These are phyloP conservation scores for Lentinula raphanica DNA, from an alignment of 768 basidiomycete genomes.

Conservation along the genomic window DNA sequence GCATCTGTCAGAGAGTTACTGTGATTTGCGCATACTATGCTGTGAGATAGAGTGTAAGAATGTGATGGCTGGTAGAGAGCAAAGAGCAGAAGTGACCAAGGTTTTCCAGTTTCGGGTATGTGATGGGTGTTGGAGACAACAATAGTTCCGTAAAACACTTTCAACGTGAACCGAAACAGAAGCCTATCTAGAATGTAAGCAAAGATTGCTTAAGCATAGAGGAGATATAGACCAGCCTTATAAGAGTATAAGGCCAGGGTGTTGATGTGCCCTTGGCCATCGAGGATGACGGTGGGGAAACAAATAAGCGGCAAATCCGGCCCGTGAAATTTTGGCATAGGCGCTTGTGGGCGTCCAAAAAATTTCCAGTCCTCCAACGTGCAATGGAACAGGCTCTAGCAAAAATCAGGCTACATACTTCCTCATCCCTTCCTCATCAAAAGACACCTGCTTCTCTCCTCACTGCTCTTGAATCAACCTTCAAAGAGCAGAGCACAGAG, in stretches of 20 bases:
- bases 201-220: conserved; percentile 7
- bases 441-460: conserved; percentile 85
- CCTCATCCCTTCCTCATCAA: conserved; percentile 80
- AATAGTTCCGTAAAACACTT: conserved; percentile 87
- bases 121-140: conserved; percentile 74
- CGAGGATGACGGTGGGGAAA: neutral
- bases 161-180: conserved; percentile 77
- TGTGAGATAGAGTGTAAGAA: conserved; percentile 22
- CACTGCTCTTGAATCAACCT: conserved; percentile 76
- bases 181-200: conserved; percentile 33
- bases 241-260: conserved; percentile 62
- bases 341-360: neutral
- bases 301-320: neutral
- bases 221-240: conserved; percentile 41
- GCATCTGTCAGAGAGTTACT: conserved; percentile 85
- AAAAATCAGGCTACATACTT: conserved; percentile 84
- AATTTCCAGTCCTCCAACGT: neutral
- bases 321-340: neutral
- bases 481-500: conserved; percentile 63
- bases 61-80: neutral
- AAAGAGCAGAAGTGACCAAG: conserved; percentile 40
- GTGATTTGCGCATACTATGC: conserved; percentile 84
- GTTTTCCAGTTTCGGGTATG: conserved; percentile 66
- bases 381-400: conserved; percentile 62
- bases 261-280: conserved; percentile 38